Percentiles rank a stretch among this genome's conserved stretches.
phyloP scores from a whole-genome alignment of 148 eudicot species.

The Mesembryanthemum crystallinum region DNA sequence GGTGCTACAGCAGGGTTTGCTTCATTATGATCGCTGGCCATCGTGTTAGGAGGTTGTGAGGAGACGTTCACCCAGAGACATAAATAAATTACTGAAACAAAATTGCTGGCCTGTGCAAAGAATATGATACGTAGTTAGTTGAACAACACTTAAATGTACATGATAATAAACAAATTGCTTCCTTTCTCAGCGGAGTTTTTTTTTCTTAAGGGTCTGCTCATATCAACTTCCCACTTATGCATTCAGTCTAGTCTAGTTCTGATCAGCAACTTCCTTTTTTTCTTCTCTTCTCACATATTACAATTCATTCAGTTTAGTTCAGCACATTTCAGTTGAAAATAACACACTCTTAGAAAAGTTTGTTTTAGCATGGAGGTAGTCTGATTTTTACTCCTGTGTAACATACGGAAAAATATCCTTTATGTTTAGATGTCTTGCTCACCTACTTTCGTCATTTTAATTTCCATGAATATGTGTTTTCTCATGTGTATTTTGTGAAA shows the following conservation, averaged over 20 bases:
- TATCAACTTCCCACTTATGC: no score
- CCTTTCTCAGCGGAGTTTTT: no score
- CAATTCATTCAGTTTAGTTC: no score
- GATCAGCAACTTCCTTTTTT: no score
- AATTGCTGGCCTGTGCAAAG: not conserved
- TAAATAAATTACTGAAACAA: not conserved
- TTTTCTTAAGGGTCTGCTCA: no score
- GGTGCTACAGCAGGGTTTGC: not conserved
- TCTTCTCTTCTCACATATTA: no score
- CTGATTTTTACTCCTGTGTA: not conserved
- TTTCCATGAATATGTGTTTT: not conserved
- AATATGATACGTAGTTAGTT: not conserved
- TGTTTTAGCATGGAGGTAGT: not conserved
- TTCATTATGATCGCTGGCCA: not conserved
- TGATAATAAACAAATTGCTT: no score
- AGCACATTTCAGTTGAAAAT: no score
- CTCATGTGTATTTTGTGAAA: slow-evolving; percentile 7
- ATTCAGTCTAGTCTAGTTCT: no score
- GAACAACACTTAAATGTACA: no score
- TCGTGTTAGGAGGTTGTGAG: not conserved
- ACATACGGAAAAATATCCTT: not conserved
- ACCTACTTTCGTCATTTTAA: not conserved
- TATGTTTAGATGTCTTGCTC: not conserved
- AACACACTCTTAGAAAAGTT: not conserved
- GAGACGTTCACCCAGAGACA: not conserved